phyloP scores from a whole-genome alignment of 75 land plant genomes.

The Sequoiadendron giganteum region DNA sequence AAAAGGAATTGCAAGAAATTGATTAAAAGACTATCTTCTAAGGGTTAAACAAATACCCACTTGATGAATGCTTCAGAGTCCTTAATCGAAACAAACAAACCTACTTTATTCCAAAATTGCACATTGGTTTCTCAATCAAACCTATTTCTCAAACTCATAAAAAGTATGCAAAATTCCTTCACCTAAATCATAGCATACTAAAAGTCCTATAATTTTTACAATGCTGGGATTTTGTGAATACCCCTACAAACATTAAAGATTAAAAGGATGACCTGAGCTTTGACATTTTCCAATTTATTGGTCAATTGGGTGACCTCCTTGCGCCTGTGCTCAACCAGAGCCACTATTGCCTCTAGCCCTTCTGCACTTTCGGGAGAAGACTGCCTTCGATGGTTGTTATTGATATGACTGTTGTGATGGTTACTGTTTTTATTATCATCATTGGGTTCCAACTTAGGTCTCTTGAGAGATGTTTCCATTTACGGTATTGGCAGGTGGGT shows the following conservation, averaged over 20 bases:
- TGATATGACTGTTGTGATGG: background rate
- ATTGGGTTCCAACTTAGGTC: conserved; percentile 15
- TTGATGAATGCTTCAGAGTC: background rate
- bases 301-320: conserved; percentile 49
- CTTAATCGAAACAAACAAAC: background rate
- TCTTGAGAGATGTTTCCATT: conserved; percentile 12
- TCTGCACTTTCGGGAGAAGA: conserved; percentile 18
- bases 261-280: conserved; percentile 28
- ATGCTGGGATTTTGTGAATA: background rate
- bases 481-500: background rate
- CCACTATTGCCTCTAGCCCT: conserved; percentile 43
- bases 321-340: conserved; percentile 53
- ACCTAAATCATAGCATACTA: background rate
- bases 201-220: background rate
- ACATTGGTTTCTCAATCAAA: background rate
- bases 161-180: background rate
- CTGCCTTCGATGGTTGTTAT: background rate
- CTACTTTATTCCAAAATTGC: background rate
- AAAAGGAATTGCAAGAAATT: background rate
- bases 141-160: background rate
- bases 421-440: conserved; percentile 10
- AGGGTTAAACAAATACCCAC: background rate
- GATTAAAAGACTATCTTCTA: background rate
- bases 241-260: background rate
- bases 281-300: conserved; percentile 23